phyloP scores from a whole-genome alignment of 2,329 filamentous ascomycete genomes.

The Erysiphe pisi region DNA sequence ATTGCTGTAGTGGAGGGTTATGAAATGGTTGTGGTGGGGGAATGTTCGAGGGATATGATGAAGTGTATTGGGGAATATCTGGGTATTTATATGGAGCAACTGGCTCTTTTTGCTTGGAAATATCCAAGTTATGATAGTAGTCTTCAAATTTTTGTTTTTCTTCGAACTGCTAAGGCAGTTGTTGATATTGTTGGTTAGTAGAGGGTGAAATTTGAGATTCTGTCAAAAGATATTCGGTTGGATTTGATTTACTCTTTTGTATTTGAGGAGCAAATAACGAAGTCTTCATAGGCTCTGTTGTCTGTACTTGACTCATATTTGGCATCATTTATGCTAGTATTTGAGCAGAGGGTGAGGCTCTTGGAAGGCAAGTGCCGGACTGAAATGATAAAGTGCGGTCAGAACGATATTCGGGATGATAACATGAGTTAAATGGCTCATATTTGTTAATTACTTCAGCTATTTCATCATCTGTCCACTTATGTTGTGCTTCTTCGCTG shows the following conservation, averaged over 20 bases:
- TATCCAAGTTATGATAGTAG: constrained; percentile 5
- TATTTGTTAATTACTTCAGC: too few relatives aligned
- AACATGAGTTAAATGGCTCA: too few relatives aligned
- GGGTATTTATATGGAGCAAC: constrained; percentile 22
- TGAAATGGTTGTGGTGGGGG: background rate
- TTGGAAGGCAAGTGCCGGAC: background rate
- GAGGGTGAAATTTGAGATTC: constrained; percentile 16
- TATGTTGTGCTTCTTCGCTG: background rate
- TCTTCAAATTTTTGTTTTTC: background rate
- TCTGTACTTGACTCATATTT: constrained; percentile 4
- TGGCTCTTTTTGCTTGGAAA: constrained; percentile 19
- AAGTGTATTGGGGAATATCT: background rate
- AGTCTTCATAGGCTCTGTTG: background rate
- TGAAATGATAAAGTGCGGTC: background rate
- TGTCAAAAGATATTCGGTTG: background rate
- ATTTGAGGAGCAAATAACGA: constrained; percentile 9
- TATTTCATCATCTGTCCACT: background rate
- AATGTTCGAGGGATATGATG: background rate
- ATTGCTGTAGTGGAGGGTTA: background rate
- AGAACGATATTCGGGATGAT: constrained; percentile 17
- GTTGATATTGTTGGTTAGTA: constrained; percentile 12
- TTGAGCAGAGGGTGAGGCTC: constrained; percentile 1
- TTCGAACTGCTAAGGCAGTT: background rate
- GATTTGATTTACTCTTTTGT: constrained; percentile 14
- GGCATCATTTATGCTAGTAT: background rate